Evolutionary conservation across 331 rosid species (phyloP).

Genomic region (Cydonia oblonga): DNA sequence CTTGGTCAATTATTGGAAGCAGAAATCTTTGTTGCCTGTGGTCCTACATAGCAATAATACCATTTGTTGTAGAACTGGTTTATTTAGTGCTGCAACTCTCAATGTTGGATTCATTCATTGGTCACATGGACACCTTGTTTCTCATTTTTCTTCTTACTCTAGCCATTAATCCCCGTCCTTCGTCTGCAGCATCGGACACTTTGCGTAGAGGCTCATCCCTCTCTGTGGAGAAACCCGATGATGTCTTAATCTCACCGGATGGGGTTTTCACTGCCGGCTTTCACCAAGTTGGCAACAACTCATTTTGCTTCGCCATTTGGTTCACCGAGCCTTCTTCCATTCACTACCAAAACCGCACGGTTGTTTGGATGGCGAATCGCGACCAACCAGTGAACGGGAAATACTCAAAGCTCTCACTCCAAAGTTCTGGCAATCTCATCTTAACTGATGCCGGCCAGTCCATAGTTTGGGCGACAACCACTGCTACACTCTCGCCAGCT

Average conservation of each 20-base stretch:
- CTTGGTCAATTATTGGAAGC: background rate
- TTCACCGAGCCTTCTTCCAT: conserved; percentile 13
- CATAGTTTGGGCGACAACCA: conserved; percentile 31
- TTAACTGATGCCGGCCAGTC: conserved; percentile 27
- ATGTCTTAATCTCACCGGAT: conserved; percentile 22
- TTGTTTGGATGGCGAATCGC: conserved; percentile 60
- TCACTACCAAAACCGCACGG: conserved; percentile 6
- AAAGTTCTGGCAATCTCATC: conserved; percentile 22
- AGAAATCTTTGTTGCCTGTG: background rate
- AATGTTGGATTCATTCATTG: background rate
- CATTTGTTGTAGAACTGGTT: background rate
- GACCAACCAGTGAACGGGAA: conserved; percentile 39
- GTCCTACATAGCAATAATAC: background rate
- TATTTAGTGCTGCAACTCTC: background rate
- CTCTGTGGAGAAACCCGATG: conserved; percentile 20
- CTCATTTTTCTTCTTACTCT: conserved; percentile 2
- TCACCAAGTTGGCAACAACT: conserved; percentile 31
- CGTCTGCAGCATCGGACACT: conserved; percentile 2
- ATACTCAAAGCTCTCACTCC: conserved; percentile 30
- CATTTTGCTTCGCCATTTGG: conserved; percentile 44
- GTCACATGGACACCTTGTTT: background rate
- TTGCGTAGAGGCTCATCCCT: conserved; percentile 25
- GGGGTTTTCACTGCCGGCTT: conserved; percentile 45
- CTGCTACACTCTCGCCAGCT: background rate
- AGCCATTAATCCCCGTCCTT: background rate